Evolutionary conservation across 192 early-diverging fungal genomes (phyloP).

Genomic region (Entomortierella chlamydospora): DNA sequence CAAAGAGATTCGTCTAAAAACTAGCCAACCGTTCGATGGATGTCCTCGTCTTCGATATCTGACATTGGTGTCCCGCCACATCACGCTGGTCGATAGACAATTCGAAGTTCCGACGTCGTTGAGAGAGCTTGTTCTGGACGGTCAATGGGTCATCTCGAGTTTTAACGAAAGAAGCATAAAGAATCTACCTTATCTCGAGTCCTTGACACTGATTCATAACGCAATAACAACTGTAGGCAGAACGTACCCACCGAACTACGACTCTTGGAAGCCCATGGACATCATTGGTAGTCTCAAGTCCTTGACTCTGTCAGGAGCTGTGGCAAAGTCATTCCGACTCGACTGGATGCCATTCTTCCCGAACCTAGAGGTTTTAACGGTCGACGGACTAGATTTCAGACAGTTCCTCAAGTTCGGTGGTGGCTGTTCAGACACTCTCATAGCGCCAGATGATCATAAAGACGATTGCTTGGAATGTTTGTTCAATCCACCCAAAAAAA

Average conservation of each 20-base stretch:
- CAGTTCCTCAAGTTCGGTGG: not conserved
- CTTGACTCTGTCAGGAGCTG: not conserved
- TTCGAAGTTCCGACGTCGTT: not conserved
- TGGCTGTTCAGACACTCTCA: no score
- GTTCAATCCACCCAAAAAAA: no score
- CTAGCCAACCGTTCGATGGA: not conserved
- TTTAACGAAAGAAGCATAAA: not conserved
- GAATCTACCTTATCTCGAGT: not conserved
- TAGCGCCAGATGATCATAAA: no score
- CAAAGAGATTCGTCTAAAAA: not conserved
- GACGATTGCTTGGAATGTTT: no score
- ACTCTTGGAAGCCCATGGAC: not conserved
- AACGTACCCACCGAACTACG: not conserved
- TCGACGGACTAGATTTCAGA: conserved; percentile 8
- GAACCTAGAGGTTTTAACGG: not conserved
- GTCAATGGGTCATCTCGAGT: not conserved
- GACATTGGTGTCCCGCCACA: not conserved
- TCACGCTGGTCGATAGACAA: not conserved
- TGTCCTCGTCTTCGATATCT: conserved; percentile 15
- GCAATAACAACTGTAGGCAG: no score
- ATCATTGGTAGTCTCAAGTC: not conserved
- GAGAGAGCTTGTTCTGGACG: conserved; percentile 5
- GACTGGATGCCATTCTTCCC: not conserved
- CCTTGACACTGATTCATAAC: not conserved
- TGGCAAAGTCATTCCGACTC: conserved; percentile 6